Evolutionary conservation across 345 rosid species (phyloP).

Genomic region (Acer campestre): DNA sequence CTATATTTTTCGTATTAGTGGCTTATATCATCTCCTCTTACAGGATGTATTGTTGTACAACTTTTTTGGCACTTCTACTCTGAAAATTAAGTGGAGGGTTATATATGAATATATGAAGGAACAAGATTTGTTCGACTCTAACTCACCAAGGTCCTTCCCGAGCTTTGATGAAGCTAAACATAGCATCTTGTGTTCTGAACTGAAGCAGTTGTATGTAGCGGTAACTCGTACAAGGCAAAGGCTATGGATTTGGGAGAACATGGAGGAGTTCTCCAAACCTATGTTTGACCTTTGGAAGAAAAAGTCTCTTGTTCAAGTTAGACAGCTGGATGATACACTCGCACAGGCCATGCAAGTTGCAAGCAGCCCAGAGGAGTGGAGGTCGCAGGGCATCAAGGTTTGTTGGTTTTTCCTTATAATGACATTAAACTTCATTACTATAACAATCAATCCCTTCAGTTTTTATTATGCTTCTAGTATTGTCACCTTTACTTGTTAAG

Average conservation of each 20-base stretch:
- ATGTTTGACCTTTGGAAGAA: constrained; percentile 42
- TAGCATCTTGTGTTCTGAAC: constrained; percentile 46
- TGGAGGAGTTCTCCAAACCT: constrained; percentile 37
- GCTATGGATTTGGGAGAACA: constrained; percentile 54
- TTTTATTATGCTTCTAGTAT: neutral
- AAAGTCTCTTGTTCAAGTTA: constrained; percentile 34
- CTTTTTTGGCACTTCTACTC: constrained; percentile 52
- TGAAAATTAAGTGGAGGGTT: constrained; percentile 48
- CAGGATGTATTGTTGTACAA: constrained; percentile 53
- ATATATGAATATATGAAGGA: constrained; percentile 42
- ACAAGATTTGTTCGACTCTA: constrained; percentile 24
- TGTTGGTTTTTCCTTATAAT: neutral
- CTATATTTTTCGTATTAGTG: neutral
- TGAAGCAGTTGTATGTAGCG: constrained; percentile 49
- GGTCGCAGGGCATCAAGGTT: constrained; percentile 48
- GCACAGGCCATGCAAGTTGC: constrained; percentile 43
- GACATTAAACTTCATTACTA: neutral
- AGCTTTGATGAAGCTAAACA: constrained; percentile 37
- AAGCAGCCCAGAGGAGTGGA: constrained; percentile 53
- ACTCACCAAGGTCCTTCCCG: constrained; percentile 21
- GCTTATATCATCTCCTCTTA: neutral
- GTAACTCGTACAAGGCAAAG: constrained; percentile 61
- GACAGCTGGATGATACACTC: constrained; percentile 37
- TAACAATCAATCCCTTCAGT: neutral
- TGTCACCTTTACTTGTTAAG: neutral